Percentiles rank a stretch among this genome's conserved stretches.
phyloP scores from a whole-genome alignment of 805 yeast species.

The Wickerhamomyces xylosicus region DNA sequence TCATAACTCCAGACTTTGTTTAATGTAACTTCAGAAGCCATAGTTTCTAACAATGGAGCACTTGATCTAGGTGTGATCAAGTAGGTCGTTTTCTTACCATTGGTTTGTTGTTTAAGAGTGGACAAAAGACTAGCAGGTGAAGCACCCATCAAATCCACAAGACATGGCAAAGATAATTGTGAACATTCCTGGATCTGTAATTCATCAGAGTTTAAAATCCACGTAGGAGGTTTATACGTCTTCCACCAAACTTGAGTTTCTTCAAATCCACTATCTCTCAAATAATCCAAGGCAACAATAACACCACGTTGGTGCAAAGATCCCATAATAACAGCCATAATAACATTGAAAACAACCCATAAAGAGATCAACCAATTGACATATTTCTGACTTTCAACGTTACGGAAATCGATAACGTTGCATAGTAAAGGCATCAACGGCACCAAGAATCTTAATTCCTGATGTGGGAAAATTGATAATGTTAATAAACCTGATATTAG shows the following conservation, averaged over 20 bases:
- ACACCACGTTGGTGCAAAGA: constrained; percentile 86
- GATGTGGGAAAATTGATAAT: constrained; percentile 78
- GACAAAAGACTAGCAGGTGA: no score
- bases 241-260: constrained; percentile 77
- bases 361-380: constrained; percentile 15
- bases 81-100: neutral
- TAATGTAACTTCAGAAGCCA: constrained; percentile 7
- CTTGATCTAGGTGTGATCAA: constrained; percentile 18
- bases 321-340: constrained; percentile 63
- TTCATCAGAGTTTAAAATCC: constrained; percentile 41
- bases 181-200: constrained; percentile 9
- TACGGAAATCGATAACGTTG: constrained; percentile 41
- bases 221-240: constrained; percentile 88
- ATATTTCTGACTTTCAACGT: constrained; percentile 11
- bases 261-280: constrained; percentile 20
- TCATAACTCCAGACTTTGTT: constrained; percentile 25
- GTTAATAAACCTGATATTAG: constrained; percentile 49
- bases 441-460: constrained; percentile 78
- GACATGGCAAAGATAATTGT: no score
- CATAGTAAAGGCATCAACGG: constrained; percentile 70
- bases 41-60: constrained; percentile 8
- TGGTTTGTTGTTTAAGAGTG: no score
- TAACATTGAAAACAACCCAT: constrained; percentile 59
- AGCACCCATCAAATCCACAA: no score
- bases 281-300: constrained; percentile 45